phyloP scores from a whole-genome alignment of 495 filamentous ascomycete species.

The Entonaema liquescens region DNA sequence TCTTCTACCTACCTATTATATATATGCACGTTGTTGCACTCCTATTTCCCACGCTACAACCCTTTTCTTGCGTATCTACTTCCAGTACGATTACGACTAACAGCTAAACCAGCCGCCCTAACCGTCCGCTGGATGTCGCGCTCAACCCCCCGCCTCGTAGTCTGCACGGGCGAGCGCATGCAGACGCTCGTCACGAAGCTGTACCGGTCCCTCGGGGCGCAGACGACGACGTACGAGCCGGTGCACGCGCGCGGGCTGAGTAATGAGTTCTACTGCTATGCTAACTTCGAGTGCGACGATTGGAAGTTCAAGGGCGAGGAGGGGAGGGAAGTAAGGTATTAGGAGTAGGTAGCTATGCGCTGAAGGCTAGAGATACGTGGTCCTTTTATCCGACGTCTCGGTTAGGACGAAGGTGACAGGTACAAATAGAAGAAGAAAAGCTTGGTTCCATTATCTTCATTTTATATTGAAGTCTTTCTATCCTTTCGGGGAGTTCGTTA shows the following conservation, averaged over 20 bases:
- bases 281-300: conserved; percentile 69
- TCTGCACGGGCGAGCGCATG: conserved; percentile 80
- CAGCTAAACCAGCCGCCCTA: conserved; percentile 63
- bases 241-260: conserved; percentile 72
- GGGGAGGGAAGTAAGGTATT: background rate
- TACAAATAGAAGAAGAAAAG: no score
- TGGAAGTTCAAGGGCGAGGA: conserved; percentile 58
- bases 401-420: no score
- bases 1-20: background rate
- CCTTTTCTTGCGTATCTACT: background rate
- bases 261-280: conserved; percentile 82
- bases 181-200: conserved; percentile 60
- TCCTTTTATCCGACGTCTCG: no score
- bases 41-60: background rate
- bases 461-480: no score
- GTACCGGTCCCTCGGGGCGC: conserved; percentile 58
- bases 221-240: conserved; percentile 68
- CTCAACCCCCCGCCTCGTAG: conserved; percentile 54
- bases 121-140: conserved; percentile 75
- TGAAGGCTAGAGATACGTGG: no score
- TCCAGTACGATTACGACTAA: no score
- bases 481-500: no score
- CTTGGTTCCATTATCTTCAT: no score
- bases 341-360: no score
- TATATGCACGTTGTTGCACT: no score